These are phyloP conservation scores for Hemisphaericaspora xylofermentans DNA, from an alignment of 1,139 yeast species.

Conservation along the genomic window DNA sequence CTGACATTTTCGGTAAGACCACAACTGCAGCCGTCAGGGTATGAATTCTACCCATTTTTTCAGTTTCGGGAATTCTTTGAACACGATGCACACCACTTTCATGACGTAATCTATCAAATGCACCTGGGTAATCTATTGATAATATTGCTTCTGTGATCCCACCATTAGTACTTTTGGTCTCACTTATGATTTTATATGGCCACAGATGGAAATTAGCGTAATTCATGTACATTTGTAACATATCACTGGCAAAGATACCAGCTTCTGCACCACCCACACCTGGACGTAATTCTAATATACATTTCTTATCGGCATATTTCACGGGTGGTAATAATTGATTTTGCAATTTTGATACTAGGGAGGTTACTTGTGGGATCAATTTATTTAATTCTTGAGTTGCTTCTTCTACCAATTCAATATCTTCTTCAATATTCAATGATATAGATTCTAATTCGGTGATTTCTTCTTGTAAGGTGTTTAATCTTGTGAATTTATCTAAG, in stretches of 20 bases:
- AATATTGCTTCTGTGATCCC: constrained; percentile 72
- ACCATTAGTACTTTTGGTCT: constrained; percentile 62
- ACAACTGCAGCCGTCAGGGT: constrained; percentile 96
- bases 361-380: constrained; percentile 34
- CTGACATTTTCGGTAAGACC: constrained; percentile 78
- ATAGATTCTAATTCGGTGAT: constrained; percentile 33
- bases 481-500: constrained; percentile 47
- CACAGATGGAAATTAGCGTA: constrained; percentile 67
- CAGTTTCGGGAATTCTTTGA: constrained; percentile 91
- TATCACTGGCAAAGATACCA: constrained; percentile 75
- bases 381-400: constrained; percentile 30
- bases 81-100: constrained; percentile 98
- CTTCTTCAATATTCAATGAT: constrained; percentile 22
- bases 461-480: constrained; percentile 36
- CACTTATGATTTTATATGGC: constrained; percentile 62
- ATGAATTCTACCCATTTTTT: constrained; percentile 89
- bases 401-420: constrained; percentile 20
- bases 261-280: constrained; percentile 98
- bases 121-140: constrained; percentile 70
- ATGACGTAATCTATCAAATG: constrained; percentile 69
- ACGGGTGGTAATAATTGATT: constrained; percentile 69
- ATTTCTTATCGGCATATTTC: constrained; percentile 73
- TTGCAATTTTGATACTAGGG: constrained; percentile 48
- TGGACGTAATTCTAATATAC: constrained; percentile 83
- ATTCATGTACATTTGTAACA: constrained; percentile 76